Evolutionary conservation across 164 flowering plant genomes (phyloP).

Genomic region (Nelumbo lutea): DNA sequence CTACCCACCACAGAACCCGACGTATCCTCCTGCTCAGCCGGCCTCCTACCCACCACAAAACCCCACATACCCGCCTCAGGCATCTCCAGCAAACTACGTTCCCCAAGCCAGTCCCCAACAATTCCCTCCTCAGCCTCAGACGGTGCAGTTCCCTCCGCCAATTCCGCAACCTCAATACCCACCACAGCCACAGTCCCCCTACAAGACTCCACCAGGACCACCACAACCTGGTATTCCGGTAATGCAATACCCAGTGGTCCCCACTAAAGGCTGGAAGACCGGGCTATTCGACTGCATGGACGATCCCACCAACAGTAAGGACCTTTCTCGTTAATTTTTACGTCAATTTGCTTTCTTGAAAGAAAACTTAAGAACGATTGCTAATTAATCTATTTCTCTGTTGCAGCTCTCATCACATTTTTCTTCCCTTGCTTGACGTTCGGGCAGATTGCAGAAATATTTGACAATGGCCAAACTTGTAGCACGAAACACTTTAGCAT

Average conservation of each 20-base stretch:
- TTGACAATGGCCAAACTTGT: slow-evolving; percentile 30
- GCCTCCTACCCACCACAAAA: background rate
- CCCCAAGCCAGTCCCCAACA: background rate
- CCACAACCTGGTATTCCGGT: slow-evolving; percentile 3
- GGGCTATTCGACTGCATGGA: slow-evolving; percentile 46
- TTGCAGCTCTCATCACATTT: slow-evolving; percentile 30
- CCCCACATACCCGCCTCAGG: background rate
- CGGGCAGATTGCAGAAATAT: slow-evolving; percentile 43
- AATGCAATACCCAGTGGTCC: background rate
- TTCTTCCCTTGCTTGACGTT: slow-evolving; percentile 41
- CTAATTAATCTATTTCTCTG: background rate
- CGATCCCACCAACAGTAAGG: slow-evolving; percentile 36
- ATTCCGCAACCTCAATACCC: background rate
- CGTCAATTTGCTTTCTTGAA: no score
- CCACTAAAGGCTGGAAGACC: slow-evolving; percentile 24
- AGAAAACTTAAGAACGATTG: background rate
- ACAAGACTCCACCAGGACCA: background rate
- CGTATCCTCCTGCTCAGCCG: no score
- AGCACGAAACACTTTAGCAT: no score
- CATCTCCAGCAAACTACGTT: background rate
- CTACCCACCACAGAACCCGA: slow-evolving; percentile 4
- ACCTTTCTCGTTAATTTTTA: background rate
- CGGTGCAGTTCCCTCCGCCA: background rate
- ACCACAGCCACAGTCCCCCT: background rate
- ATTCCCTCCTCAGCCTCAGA: background rate